Evolutionary conservation across 2,329 filamentous ascomycete species (phyloP).

Genomic region (Penicillium sp.): DNA sequence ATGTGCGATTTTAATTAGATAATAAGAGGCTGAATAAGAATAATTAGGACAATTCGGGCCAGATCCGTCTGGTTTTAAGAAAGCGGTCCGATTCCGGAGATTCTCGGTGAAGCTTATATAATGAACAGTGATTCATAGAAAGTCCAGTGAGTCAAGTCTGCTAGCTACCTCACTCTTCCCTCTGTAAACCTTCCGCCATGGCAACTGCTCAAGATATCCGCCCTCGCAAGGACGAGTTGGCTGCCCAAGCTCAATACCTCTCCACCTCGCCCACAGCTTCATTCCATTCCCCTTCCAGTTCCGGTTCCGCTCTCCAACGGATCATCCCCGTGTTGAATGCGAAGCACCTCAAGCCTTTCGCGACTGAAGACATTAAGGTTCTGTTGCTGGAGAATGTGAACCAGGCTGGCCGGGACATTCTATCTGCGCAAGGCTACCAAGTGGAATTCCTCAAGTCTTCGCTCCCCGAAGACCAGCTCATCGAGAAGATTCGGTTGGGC

Average conservation of each 20-base stretch:
- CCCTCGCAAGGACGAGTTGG: constrained; percentile 26
- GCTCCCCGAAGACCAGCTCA: constrained; percentile 85
- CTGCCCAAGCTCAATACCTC: constrained; percentile 61
- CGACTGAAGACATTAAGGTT: constrained; percentile 94
- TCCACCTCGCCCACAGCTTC: constrained; percentile 72
- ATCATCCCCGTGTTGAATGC: constrained; percentile 45
- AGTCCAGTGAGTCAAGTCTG: neutral
- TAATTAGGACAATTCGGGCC: neutral
- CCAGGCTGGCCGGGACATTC: constrained; percentile 77
- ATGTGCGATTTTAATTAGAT: neutral
- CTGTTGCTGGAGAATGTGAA: constrained; percentile 95
- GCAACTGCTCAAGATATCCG: constrained; percentile 38
- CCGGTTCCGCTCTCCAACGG: constrained; percentile 48
- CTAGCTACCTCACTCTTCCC: constrained; percentile 3
- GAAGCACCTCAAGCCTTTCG: constrained; percentile 92
- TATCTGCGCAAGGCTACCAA: constrained; percentile 86
- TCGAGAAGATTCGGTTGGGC: constrained; percentile 86
- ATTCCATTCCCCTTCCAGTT: constrained; percentile 72
- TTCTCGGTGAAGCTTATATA: constrained; percentile 12
- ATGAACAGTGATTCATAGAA: constrained; percentile 12
- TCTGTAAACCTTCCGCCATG: constrained; percentile 20
- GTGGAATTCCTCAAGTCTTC: constrained; percentile 89
- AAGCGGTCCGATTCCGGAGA: constrained; percentile 16
- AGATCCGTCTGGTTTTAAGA: neutral
- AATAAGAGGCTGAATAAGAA: neutral